A percentile compares a stretch with the other conserved stretches of the same genome.
Evolutionary conservation across 73 alveolate species (phyloP).

Genomic region (Paramecium sonneborni): DNA sequence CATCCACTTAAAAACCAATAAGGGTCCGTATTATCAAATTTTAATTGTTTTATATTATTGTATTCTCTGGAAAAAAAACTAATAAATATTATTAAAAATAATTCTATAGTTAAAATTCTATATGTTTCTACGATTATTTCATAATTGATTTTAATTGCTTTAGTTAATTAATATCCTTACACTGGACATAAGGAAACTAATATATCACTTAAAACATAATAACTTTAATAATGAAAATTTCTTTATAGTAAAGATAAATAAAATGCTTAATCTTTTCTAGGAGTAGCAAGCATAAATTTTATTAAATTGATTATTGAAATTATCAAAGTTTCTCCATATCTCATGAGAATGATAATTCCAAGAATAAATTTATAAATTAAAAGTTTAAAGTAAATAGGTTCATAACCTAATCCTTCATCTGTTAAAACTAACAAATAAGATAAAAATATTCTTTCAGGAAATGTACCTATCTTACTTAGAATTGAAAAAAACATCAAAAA

Average conservation of each 20-base stretch:
- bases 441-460: slow-evolving; percentile 16
- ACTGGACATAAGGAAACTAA: slow-evolving; percentile 40
- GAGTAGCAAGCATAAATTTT: slow-evolving; percentile 9
- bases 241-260: background rate
- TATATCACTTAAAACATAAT: slow-evolving; percentile 26
- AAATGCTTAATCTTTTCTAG: slow-evolving; percentile 30
- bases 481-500: background rate
- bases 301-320: background rate
- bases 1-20: background rate
- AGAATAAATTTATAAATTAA: background rate
- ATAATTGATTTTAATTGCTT: slow-evolving; percentile 17
- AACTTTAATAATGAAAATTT: background rate
- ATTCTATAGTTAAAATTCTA: background rate
- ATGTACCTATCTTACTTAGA: background rate
- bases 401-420: background rate
- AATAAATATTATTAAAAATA: background rate
- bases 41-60: background rate
- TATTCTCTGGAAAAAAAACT: background rate
- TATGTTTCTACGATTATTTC: background rate
- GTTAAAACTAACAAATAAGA: background rate
- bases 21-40: background rate
- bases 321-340: background rate
- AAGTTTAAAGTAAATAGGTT: background rate
- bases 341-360: background rate
- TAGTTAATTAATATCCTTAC: background rate